phyloP scores from a whole-genome alignment of 768 basidiomycete species.

The Terana coerulea region DNA sequence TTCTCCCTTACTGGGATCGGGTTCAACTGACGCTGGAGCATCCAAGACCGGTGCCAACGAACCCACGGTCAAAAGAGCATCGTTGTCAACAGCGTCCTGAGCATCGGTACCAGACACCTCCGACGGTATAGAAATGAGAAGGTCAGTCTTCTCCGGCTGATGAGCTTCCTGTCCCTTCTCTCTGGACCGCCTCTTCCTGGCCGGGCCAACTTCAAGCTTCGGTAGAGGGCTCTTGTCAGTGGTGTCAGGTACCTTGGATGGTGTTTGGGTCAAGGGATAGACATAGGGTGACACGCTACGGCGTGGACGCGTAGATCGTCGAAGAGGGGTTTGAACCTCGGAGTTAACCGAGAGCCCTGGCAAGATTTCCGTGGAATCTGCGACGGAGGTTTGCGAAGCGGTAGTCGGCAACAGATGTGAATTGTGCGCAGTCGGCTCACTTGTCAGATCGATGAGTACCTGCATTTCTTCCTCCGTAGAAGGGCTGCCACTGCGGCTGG shows the following conservation, averaged over 20 bases:
- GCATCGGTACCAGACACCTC: no score
- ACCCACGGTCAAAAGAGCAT: no score
- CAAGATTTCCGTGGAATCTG: neutral
- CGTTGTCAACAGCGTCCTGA: no score
- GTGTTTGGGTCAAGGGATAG: neutral
- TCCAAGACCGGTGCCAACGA: no score
- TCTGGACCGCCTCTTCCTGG: neutral
- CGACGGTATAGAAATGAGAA: no score
- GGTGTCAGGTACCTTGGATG: neutral
- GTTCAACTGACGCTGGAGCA: no score
- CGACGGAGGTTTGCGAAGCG: neutral
- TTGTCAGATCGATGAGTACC: no score
- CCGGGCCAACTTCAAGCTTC: constrained; percentile 1
- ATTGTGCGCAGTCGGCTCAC: no score
- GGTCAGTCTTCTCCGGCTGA: neutral
- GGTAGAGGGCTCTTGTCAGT: neutral
- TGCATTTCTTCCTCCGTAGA: no score
- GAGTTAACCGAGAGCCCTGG: neutral
- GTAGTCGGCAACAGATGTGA: no score
- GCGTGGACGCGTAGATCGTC: constrained; percentile 13
- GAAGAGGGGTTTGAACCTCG: constrained; percentile 4
- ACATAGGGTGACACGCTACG: constrained; percentile 12
- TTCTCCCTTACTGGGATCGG: neutral
- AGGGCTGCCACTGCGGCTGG: no score
- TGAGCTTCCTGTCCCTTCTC: constrained; percentile 10